These are phyloP conservation scores for Paecilomyces fulvus DNA, from an alignment of 2,329 filamentous ascomycete genomes.

Conservation along the genomic window DNA sequence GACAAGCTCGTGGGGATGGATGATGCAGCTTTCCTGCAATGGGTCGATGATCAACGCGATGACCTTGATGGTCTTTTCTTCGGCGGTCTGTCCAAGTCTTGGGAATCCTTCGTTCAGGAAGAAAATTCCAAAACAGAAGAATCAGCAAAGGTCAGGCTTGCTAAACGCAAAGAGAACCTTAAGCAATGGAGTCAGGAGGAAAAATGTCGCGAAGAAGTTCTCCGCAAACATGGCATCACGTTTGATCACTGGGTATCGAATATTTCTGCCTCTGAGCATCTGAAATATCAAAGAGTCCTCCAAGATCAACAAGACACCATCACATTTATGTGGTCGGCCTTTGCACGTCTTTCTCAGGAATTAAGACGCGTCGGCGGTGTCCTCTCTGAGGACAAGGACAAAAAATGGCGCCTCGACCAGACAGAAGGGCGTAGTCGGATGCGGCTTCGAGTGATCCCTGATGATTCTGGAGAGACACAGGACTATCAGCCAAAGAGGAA, in stretches of 20 bases:
- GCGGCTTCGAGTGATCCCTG: slow-evolving; percentile 77
- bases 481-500: slow-evolving; percentile 81
- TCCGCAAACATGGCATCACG: slow-evolving; percentile 75
- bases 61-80: slow-evolving; percentile 79
- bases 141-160: slow-evolving; percentile 59
- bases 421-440: slow-evolving; percentile 95
- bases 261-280: slow-evolving; percentile 83
- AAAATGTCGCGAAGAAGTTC: slow-evolving; percentile 58
- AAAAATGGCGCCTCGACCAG: slow-evolving; percentile 87
- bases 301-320: slow-evolving; percentile 94
- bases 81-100: slow-evolving; percentile 67
- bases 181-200: slow-evolving; percentile 70
- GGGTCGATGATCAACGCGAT: slow-evolving; percentile 74
- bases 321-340: slow-evolving; percentile 64
- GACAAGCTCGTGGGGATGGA: slow-evolving; percentile 79
- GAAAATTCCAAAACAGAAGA: slow-evolving; percentile 79
- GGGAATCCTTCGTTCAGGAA: slow-evolving; percentile 76
- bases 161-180: slow-evolving; percentile 72
- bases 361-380: slow-evolving; percentile 73
- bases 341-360: slow-evolving; percentile 70
- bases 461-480: slow-evolving; percentile 58
- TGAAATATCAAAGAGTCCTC: slow-evolving; percentile 78
- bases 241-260: slow-evolving; percentile 92
- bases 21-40: slow-evolving; percentile 75
- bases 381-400: slow-evolving; percentile 55